Base-by-base conservation (phyloP, 129 eudicot species). In the Flaveria sonorensis region DNA sequence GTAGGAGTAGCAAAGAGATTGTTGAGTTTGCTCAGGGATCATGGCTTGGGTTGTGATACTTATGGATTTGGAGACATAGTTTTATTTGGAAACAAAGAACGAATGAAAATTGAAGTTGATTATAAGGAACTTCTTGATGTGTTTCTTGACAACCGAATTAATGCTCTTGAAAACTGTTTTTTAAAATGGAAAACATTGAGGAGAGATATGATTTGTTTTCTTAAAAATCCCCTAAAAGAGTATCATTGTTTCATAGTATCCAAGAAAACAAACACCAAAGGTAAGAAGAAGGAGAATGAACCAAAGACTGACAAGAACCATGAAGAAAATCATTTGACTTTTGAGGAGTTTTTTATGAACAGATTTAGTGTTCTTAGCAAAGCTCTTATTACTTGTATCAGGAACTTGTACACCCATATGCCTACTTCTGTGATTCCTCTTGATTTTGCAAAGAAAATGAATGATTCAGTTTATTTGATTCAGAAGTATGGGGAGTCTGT, bases 61-160 rank as follows among this genome's bases (percentile, higher is more conserved):
- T 89, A 89, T 75, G 97, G 92, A 8, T 51, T 92, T 6, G 97
- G 96, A 26, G 90, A 92, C 66, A 45, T 92, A 75, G 83, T 87
- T 26, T 69, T 91, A 73, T 85, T 87, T 85, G 96, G 97, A 2
- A 89, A 87, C 60, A 13, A 67, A 57, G 70, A 89, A 76, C 62
- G 87, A 82, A 85, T 91, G 97, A 77, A 81, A 59, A 81, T 91
- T 42, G 77, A 71, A n/a, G 77, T 77, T 32, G 79, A 86, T 73
- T 61, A 53, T 50, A 75, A 82, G 36, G 69, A 77, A 48, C 87
- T 90, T 40, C 60, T 45, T 10, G 20, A 83, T 79, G 75, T 90
- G 16, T 82, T 82, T 88, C 92, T 90, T 36, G 87, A 88, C 68
- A 47, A 78, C 43, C 79, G 91, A 10, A 62, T 74, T 16, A 6